These are phyloP conservation scores for Colletotrichum lentis DNA, from an alignment of 2,329 filamentous ascomycete species.

Conservation along the genomic window DNA sequence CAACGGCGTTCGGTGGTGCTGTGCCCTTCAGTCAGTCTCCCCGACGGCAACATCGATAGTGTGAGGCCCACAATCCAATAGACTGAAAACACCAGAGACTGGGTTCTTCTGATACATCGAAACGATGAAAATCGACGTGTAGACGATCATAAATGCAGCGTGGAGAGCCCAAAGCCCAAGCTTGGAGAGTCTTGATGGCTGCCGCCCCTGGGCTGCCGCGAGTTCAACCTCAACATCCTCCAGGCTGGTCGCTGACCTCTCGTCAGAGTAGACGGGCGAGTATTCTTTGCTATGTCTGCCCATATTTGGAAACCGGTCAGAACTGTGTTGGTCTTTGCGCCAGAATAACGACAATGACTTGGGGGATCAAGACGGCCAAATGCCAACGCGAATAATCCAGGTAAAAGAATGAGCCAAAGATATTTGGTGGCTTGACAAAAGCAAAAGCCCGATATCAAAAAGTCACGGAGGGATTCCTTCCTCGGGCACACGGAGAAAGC, in stretches of 20 bases:
- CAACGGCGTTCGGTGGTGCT: constrained; percentile 23
- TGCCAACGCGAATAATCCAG: too few species aligned
- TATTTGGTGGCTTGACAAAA: background rate
- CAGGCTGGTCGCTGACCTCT: constrained; percentile 13
- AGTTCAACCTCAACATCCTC: constrained; percentile 19
- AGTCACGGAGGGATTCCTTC: background rate
- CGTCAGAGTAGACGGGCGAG: constrained; percentile 16
- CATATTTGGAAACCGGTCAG: background rate
- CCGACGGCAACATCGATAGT: too few species aligned
- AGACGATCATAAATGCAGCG: constrained; percentile 8
- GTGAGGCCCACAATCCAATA: constrained; percentile 24
- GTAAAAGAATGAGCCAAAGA: too few species aligned
- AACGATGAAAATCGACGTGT: constrained; percentile 19
- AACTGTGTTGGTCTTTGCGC: background rate
- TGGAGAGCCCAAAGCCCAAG: constrained; percentile 27
- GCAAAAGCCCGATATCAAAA: background rate
- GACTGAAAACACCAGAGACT: constrained; percentile 10
- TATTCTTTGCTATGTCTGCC: constrained; percentile 16
- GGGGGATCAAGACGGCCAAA: background rate
- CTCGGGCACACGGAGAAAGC: background rate
- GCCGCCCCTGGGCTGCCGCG: background rate
- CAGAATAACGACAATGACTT: background rate
- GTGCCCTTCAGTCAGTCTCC: background rate
- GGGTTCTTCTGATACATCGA: background rate
- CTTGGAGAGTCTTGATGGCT: background rate